Conservation (phyloP, 441 rosid species). For the Raphanus hybrid region DNA sequence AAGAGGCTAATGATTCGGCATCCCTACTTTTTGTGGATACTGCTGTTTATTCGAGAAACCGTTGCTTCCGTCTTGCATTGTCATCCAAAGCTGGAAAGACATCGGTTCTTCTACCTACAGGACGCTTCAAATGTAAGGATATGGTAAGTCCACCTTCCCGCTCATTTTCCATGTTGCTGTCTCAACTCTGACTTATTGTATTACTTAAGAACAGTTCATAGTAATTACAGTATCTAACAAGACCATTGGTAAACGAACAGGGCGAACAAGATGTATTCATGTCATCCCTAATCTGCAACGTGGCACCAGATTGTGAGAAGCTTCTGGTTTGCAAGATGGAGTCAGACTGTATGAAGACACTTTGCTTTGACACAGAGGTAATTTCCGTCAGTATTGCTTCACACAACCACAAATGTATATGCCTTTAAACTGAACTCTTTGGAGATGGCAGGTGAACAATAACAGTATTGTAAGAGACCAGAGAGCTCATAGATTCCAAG, state of each 20-base stretch:
- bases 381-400: constrained; percentile 1
- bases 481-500: constrained; percentile 42
- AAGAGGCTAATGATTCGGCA: constrained; percentile 61
- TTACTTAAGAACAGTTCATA: not conserved
- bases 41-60: constrained; percentile 93
- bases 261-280: constrained; percentile 80
- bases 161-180: constrained; percentile 9
- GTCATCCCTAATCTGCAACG: constrained; percentile 89
- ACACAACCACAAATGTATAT: not conserved
- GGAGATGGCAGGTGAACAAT: constrained; percentile 55
- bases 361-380: constrained; percentile 94
- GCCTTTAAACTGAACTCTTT: constrained; percentile 25
- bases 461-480: constrained; percentile 47
- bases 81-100: constrained; percentile 96
- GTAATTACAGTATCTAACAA: constrained; percentile 28
- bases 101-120: constrained; percentile 79
- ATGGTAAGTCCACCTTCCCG: constrained; percentile 63
- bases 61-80: constrained; percentile 88
- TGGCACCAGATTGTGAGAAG: constrained; percentile 80
- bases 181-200: not conserved
- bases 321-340: constrained; percentile 92
- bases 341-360: constrained; percentile 83
- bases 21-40: constrained; percentile 80
- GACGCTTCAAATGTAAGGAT: constrained; percentile 77
- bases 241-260: constrained; percentile 49